Percentiles rank a stretch among this genome's conserved stretches.
Evolutionary conservation across 192 early-diverging fungal genomes (phyloP).

Genomic region (Chytriomyces confervae): DNA sequence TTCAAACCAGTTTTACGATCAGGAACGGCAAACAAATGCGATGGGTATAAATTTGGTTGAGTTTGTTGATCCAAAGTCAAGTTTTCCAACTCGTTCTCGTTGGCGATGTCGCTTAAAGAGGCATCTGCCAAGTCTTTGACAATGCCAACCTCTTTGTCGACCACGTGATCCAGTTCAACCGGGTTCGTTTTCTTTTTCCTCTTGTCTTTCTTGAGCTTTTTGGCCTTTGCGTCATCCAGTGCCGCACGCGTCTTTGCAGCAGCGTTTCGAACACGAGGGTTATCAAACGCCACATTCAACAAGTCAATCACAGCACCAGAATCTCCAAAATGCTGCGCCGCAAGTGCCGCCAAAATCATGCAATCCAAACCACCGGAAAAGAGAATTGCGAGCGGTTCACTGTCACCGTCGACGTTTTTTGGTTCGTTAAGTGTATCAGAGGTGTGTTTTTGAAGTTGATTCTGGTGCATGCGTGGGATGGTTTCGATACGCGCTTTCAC

Average conservation of each 20-base stretch:
- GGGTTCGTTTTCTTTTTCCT: neutral
- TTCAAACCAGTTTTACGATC: conserved; percentile 79
- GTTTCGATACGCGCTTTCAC: conserved; percentile 20
- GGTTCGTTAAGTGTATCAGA: no score
- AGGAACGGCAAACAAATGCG: conserved; percentile 69
- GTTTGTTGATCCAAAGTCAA: neutral
- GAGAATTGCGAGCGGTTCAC: conserved; percentile 53
- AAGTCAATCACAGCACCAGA: conserved; percentile 77
- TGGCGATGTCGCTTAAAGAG: neutral
- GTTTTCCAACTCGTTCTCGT: neutral
- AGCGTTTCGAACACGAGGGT: conserved; percentile 71
- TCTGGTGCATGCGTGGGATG: neutral
- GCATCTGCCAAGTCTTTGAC: conserved; percentile 8
- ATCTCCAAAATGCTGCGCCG: conserved; percentile 69
- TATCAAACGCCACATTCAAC: conserved; percentile 95
- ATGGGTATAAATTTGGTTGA: neutral
- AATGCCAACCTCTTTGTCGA: neutral
- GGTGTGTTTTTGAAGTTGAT: no score
- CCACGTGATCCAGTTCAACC: neutral
- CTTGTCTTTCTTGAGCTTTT: conserved; percentile 28
- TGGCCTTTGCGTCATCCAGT: conserved; percentile 25
- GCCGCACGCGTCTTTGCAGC: conserved; percentile 2
- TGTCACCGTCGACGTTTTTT: neutral
- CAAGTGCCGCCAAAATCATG: conserved; percentile 83
- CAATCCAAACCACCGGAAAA: conserved; percentile 98